These are phyloP conservation scores for Eucalyptus fibrosa DNA, from an alignment of 345 rosid species.

Conservation along the genomic window DNA sequence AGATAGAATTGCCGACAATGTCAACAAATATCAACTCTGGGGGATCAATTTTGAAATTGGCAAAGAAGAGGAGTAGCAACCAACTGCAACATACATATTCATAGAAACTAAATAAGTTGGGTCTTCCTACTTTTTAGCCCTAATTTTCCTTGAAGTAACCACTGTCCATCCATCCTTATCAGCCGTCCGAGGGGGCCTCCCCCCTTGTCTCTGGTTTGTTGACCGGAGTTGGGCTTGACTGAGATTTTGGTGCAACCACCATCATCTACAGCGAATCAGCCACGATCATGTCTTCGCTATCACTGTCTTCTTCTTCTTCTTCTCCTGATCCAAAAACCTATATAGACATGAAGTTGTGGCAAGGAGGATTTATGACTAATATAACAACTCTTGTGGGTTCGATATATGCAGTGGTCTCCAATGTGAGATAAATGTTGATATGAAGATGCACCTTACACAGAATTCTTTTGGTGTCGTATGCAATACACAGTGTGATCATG, in stretches of 20 bases:
- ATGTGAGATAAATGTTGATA: background rate
- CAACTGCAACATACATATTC: background rate
- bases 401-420: background rate
- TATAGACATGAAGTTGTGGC: background rate
- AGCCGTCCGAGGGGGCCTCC: conserved; percentile 1
- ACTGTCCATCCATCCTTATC: conserved; percentile 69
- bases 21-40: background rate
- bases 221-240: conserved; percentile 3
- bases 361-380: background rate
- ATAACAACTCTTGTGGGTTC: background rate
- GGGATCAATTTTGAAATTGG: background rate
- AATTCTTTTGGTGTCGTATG: background rate
- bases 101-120: background rate
- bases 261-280: conserved; percentile 33
- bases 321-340: background rate
- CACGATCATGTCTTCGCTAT: conserved; percentile 9
- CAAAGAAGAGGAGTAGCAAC: background rate
- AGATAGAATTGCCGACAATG: background rate
- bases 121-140: conserved; percentile 31
- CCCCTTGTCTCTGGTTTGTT: background rate
- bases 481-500: background rate
- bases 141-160: conserved; percentile 40
- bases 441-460: background rate
- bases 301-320: conserved; percentile 14
- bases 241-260: conserved; percentile 28